These are phyloP conservation scores for Obelidium mucronatum DNA, from an alignment of 192 early-diverging fungal genomes.

Conservation along the genomic window DNA sequence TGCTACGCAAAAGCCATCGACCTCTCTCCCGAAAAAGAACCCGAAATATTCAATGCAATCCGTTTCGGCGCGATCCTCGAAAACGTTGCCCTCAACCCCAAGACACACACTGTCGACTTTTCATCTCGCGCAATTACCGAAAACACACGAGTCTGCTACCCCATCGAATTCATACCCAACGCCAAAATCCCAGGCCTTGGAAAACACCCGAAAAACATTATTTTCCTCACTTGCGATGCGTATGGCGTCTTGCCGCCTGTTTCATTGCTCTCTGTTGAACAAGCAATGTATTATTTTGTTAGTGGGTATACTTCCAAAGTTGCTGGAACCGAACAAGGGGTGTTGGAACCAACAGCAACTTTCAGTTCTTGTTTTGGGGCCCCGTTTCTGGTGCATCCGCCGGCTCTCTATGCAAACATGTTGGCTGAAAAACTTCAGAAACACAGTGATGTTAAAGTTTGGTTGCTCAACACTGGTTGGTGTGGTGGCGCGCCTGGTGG, in stretches of 20 bases:
- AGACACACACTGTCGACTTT: constrained; percentile 78
- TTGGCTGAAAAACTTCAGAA: constrained; percentile 83
- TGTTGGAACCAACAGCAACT: constrained; percentile 82
- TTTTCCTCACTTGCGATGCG: constrained; percentile 91
- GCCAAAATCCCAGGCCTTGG: constrained; percentile 86
- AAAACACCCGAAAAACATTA: constrained; percentile 89
- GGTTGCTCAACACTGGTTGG: constrained; percentile 93
- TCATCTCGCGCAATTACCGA: constrained; percentile 80
- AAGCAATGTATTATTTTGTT: constrained; percentile 94
- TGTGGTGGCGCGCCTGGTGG: constrained; percentile 81
- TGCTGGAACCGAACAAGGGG: constrained; percentile 63
- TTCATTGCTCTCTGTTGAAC: constrained; percentile 78
- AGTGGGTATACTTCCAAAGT: constrained; percentile 90
- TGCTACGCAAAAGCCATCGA: constrained; percentile 97
- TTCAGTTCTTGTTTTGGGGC: constrained; percentile 90
- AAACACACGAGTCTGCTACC: constrained; percentile 87
- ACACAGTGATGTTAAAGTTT: constrained; percentile 75
- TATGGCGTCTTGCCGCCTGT: constrained; percentile 89
- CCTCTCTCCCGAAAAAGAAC: constrained; percentile 91
- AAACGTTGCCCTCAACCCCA: constrained; percentile 81
- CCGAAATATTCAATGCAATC: constrained; percentile 94
- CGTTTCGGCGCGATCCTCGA: constrained; percentile 86
- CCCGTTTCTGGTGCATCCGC: constrained; percentile 91
- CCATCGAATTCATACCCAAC: constrained; percentile 89
- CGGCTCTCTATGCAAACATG: constrained; percentile 88